Base-by-base conservation (phyloP, 495 filamentous ascomycete genomes). In the Xylaria venustula region DNA sequence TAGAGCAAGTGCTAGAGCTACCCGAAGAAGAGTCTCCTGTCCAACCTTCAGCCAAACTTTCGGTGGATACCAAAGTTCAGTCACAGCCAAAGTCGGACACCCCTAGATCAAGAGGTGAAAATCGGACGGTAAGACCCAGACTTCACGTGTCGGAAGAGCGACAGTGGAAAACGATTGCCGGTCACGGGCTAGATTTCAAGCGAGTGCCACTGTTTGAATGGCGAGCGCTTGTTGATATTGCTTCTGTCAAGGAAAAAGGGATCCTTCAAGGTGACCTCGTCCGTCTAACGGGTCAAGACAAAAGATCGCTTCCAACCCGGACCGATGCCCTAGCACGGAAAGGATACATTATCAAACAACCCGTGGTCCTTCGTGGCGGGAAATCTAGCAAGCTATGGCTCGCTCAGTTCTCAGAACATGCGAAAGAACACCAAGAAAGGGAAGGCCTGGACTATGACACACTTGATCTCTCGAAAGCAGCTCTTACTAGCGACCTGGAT, bases 341-440 rank as follows among this genome's bases (percentile, higher is more conserved):
- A 67, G 93, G 93, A 8, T 95, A 96, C 71, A 91, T 97, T 47
- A 86, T 87, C 37, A 97, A 97, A 73, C 82, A 84, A 36, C 80
- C 83, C 0, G 80, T 93, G 5, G 79, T 90, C 30, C 79, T 85
- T 19, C 83, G 79, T 50, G 79, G 83, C 22, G 75, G 81, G 41
- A 85, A 86, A 51, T 94, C 92, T 0, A 93, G 89, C 71, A 81
- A 79, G 61, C 65, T 85, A 25, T 89, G 82, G 51, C 83, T 93
- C 30, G 67, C 72, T 17, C 69, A 73, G 26, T 71, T 75, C 44
- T 70, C 73, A 9, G 67, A 71, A 17, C 67, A 73, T 46, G 67
- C 68, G 11, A 67, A 66, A 53, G 71, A 70, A 30, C 58, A 64
- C 22, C 63, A 70, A 49, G 62, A 66, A 36, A 60, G 51, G 2